Conservation (phyloP, 2,329 filamentous ascomycete genomes). For the Setomelanomma holmii region DNA sequence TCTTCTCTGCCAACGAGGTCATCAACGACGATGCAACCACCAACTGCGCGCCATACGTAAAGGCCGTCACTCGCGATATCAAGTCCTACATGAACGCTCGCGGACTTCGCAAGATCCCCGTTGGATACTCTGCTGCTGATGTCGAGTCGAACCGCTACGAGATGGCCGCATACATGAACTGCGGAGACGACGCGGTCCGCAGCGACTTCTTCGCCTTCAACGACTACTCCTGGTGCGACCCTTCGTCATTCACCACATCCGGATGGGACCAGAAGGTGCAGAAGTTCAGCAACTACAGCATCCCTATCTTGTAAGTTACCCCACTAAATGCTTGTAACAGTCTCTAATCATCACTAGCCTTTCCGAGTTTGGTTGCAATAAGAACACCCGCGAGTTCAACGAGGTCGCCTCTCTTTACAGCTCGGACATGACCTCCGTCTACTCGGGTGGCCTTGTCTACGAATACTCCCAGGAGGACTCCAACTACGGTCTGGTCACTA, state of each 20-base stretch:
- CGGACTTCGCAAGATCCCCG: slow-evolving; percentile 71
- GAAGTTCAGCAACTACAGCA: slow-evolving; percentile 84
- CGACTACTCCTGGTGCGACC: slow-evolving; percentile 86
- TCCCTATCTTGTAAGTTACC: slow-evolving; percentile 78
- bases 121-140: slow-evolving; percentile 86
- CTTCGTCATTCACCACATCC: slow-evolving; percentile 71
- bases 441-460: slow-evolving; percentile 95
- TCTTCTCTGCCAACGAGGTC: slow-evolving; percentile 82
- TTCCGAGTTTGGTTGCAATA: slow-evolving; percentile 92
- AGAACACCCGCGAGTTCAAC: slow-evolving; percentile 79
- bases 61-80: slow-evolving; percentile 78
- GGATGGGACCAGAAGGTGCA: slow-evolving; percentile 90
- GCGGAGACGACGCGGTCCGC: slow-evolving; percentile 80
- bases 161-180: slow-evolving; percentile 93
- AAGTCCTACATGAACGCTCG: slow-evolving; percentile 81
- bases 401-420: slow-evolving; percentile 83
- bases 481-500: slow-evolving; percentile 76
- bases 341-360: slow-evolving; percentile 57
- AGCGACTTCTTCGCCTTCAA: slow-evolving; percentile 91
- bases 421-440: slow-evolving; percentile 82
- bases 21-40: slow-evolving; percentile 71
- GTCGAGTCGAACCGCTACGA: slow-evolving; percentile 84
- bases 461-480: slow-evolving; percentile 79
- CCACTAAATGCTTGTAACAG: no score
- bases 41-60: slow-evolving; percentile 71